These are phyloP conservation scores for Cucumis hystrix DNA, from an alignment of 306 rosid species.

Conservation along the genomic window DNA sequence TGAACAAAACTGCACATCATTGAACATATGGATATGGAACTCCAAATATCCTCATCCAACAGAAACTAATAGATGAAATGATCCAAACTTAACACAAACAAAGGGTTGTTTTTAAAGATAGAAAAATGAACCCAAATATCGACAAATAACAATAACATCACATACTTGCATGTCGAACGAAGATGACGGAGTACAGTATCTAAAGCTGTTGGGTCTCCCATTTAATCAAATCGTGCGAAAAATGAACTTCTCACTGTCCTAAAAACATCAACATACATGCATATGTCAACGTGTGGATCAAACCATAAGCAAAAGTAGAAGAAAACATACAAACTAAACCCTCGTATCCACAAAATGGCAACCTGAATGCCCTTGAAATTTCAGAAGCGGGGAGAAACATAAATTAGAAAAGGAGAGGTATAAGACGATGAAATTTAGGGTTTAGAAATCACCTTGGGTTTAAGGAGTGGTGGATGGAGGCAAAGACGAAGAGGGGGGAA, in stretches of 20 bases:
- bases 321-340: background rate
- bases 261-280: background rate
- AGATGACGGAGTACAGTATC: conserved; percentile 50
- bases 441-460: too few relatives aligned
- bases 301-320: background rate
- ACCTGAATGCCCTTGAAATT: too few relatives aligned
- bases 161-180: conserved; percentile 75
- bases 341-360: background rate
- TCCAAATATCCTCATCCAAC: background rate
- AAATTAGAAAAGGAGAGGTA: too few relatives aligned
- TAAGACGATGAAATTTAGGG: too few relatives aligned
- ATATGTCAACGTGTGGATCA: background rate
- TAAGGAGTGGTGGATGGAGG: too few relatives aligned
- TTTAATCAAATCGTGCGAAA: conserved; percentile 1
- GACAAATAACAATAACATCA: background rate
- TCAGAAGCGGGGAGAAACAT: too few relatives aligned
- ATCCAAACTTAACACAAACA: background rate
- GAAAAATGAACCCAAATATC: background rate
- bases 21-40: background rate
- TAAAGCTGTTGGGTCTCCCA: conserved; percentile 51
- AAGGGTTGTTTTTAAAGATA: too few relatives aligned
- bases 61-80: background rate
- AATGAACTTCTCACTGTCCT: background rate
- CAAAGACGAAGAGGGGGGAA: too few relatives aligned
- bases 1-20: background rate